phyloP scores from a whole-genome alignment of 1,284 basidiomycete species.

The Sutorius eximius region DNA sequence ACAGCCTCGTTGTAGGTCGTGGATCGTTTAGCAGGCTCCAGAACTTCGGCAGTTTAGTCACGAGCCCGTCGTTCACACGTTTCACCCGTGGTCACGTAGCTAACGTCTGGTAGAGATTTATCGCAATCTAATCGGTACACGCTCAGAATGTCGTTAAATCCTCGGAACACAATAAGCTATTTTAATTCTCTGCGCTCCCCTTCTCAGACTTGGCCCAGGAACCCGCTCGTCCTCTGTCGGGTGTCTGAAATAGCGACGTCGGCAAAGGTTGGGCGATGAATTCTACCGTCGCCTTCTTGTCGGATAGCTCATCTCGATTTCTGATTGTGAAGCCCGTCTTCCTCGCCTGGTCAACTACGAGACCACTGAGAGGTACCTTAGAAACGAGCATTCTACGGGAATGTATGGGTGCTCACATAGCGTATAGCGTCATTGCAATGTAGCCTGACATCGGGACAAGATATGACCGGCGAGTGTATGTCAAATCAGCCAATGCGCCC shows the following conservation, averaged over 20 bases:
- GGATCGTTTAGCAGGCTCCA: constrained; percentile 74
- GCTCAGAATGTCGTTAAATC: neutral
- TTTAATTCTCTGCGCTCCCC: neutral
- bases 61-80: neutral
- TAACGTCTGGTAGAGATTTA: constrained; percentile 9
- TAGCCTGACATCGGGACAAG: constrained; percentile 61
- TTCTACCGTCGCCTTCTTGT: constrained; percentile 14
- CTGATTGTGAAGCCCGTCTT: constrained; percentile 52
- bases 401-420: constrained; percentile 44
- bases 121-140: constrained; percentile 21
- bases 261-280: neutral
- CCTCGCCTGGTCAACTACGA: constrained; percentile 51
- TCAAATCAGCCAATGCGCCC: constrained; percentile 61
- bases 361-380: constrained; percentile 39
- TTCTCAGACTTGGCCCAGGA: constrained; percentile 6
- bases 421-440: constrained; percentile 57
- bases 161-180: constrained; percentile 1
- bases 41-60: constrained; percentile 68
- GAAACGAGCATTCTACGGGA: neutral
- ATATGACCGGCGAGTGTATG: constrained; percentile 55
- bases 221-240: constrained; percentile 3
- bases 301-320: constrained; percentile 44
- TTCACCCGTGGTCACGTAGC: constrained; percentile 10
- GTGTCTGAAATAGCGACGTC: constrained; percentile 2
- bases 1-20: constrained; percentile 48